Evolutionary conservation across 768 basidiomycete genomes (phyloP).

Genomic region (Russula lepida): DNA sequence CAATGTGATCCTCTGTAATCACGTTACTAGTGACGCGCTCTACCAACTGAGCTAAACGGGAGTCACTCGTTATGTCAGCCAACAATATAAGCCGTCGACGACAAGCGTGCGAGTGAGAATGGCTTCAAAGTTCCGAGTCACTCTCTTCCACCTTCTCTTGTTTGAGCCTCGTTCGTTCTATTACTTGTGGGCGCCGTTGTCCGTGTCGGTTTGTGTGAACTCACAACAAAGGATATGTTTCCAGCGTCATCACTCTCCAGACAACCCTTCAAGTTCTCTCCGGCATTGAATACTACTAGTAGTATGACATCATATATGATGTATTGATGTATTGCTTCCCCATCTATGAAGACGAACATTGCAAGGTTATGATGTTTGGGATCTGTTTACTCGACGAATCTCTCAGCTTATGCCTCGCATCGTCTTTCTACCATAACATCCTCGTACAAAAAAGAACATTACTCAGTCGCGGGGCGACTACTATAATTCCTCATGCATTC

Average conservation of each 20-base stretch:
- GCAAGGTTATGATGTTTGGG: no score
- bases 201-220: background rate
- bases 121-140: no score
- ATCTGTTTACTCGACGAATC: no score
- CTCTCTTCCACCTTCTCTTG: background rate
- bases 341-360: no score
- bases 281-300: no score
- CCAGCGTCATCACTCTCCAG: background rate
- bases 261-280: no score
- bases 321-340: no score
- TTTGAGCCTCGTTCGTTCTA: background rate
- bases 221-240: background rate
- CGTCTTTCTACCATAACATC: background rate
- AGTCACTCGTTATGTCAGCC: background rate
- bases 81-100: background rate
- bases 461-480: slow-evolving; percentile 5
- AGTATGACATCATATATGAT: no score
- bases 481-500: slow-evolving; percentile 1
- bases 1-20: background rate
- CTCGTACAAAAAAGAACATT: slow-evolving; percentile 21
- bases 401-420: background rate
- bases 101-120: no score
- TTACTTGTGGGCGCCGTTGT: background rate
- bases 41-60: slow-evolving; percentile 38
- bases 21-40: slow-evolving; percentile 57